Evolutionary conservation across 1,284 basidiomycete genomes (phyloP), one percentile per base, ranked within the genome.

Genomic region (Gymnopus androsaceus): DNA sequence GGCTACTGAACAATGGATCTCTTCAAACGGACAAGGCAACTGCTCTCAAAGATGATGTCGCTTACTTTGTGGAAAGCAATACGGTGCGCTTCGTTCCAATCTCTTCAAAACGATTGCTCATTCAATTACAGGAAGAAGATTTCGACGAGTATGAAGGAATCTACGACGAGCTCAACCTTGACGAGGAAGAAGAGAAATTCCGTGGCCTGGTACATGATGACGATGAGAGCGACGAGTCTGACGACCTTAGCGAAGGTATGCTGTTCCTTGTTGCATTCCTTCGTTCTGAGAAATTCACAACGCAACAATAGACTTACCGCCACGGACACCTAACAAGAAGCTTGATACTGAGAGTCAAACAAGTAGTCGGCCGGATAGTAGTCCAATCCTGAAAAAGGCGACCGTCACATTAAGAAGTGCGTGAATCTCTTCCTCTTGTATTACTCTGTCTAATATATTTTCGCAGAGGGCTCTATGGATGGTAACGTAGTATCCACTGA

Each of bases 81-180:
- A 87, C 85, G 74, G 95, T 95, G 62, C 67, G 93, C 85, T 59
- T 54, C 36, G 42, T 55, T 48, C 62, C 58, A 31, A 23, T 59
- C 48, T 50, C 25, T 23, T 27, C 41, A 34, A 36, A 42, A 28
- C 31, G 52, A 45, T 37, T 37, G 40, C 51, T 53, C 38, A 28
- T 51, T 37, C 52, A 12, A 46, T 42, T 36, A 17, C 68, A 96
- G 94, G 95, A 97, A 60, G 97, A 99, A 68, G 92, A 94, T 68
- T 99, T 98, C 71, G 94, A 98, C 60, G 96, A 97, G 71, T 94
- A 99, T 67, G 92, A 96, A 70, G 95, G 94, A 50, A 93, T 99
- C 59, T 99, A 99, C 67, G 97, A 99, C 67, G 96, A 99, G 44
- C 92, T 99, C 63, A 94, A 94, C 66, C 88, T 99, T 50, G 94